Conservation (phyloP, 2,329 filamentous ascomycete species). For the Phaeomoniella chlamydospora region DNA sequence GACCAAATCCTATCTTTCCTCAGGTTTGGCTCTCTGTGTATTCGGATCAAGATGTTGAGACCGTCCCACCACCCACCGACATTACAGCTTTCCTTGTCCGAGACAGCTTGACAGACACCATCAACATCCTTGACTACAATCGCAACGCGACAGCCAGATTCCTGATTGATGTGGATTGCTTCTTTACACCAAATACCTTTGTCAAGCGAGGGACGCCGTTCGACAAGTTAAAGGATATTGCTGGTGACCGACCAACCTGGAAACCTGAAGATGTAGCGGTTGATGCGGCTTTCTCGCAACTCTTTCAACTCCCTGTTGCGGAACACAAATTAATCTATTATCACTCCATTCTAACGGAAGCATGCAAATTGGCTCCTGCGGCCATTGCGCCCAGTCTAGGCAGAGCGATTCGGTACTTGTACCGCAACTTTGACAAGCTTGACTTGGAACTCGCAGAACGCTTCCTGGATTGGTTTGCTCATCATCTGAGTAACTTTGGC, state of each 20-base stretch:
- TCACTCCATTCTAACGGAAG: conserved; percentile 84
- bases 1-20: conserved; percentile 66
- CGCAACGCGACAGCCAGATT: conserved; percentile 75
- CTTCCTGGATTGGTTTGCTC: conserved; percentile 95
- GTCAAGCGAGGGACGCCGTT: conserved; percentile 87
- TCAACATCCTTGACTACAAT: conserved; percentile 89
- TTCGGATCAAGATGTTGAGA: conserved; percentile 70
- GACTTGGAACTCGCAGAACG: conserved; percentile 77
- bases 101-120: conserved; percentile 77
- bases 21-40: conserved; percentile 94
- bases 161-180: conserved; percentile 87
- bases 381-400: conserved; percentile 93
- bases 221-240: conserved; percentile 60
- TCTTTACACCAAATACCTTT: conserved; percentile 80
- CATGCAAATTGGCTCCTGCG: conserved; percentile 87
- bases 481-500: conserved; percentile 96
- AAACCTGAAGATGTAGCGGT: conserved; percentile 95
- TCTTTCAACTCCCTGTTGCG: conserved; percentile 72
- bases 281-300: conserved; percentile 93
- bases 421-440: conserved; percentile 65
- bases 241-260: conserved; percentile 62
- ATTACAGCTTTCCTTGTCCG: conserved; percentile 73
- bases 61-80: conserved; percentile 63
- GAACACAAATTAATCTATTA: conserved; percentile 96
- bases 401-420: conserved; percentile 81